Conservation (phyloP, 2,329 filamentous ascomycete species). For the Corynespora cassiicola region DNA sequence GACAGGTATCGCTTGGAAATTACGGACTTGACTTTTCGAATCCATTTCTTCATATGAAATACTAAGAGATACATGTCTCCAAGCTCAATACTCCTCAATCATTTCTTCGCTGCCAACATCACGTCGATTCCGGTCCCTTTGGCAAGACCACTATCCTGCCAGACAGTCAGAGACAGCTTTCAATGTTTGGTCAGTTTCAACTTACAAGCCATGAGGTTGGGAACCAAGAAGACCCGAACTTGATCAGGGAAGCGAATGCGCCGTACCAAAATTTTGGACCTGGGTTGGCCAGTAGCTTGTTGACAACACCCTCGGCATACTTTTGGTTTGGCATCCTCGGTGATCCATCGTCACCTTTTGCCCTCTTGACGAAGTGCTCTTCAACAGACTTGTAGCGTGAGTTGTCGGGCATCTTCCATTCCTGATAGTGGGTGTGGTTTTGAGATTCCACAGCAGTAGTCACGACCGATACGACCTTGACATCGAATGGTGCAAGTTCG, state of each 20-base stretch:
- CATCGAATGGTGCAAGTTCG: slow-evolving; percentile 26
- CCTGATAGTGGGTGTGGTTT: slow-evolving; percentile 6
- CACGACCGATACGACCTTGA: slow-evolving; percentile 28
- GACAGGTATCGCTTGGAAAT: no score
- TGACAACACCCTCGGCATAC: slow-evolving; percentile 20
- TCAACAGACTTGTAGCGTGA: slow-evolving; percentile 6
- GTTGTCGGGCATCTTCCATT: slow-evolving; percentile 7
- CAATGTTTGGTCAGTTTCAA: background rate
- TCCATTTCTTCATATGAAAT: no score
- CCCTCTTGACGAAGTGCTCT: slow-evolving; percentile 3
- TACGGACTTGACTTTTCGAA: no score
- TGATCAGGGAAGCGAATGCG: slow-evolving; percentile 1
- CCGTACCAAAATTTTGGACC: slow-evolving; percentile 6
- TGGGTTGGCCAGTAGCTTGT: slow-evolving; percentile 1
- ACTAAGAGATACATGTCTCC: no score
- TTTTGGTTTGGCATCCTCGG: slow-evolving; percentile 9
- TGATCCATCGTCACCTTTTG: slow-evolving; percentile 8
- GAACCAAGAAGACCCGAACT: slow-evolving; percentile 1
- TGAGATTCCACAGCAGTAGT: slow-evolving; percentile 20
- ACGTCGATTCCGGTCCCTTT: slow-evolving; percentile 2
- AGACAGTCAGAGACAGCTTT: background rate
- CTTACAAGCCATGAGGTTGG: slow-evolving; percentile 1
- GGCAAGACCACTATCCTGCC: slow-evolving; percentile 1
- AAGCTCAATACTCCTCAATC: no score
- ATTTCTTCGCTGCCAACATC: slow-evolving; percentile 5